These are phyloP conservation scores for Sistotremastrum niveocremeum DNA, from an alignment of 768 basidiomycete genomes.

Conservation along the genomic window DNA sequence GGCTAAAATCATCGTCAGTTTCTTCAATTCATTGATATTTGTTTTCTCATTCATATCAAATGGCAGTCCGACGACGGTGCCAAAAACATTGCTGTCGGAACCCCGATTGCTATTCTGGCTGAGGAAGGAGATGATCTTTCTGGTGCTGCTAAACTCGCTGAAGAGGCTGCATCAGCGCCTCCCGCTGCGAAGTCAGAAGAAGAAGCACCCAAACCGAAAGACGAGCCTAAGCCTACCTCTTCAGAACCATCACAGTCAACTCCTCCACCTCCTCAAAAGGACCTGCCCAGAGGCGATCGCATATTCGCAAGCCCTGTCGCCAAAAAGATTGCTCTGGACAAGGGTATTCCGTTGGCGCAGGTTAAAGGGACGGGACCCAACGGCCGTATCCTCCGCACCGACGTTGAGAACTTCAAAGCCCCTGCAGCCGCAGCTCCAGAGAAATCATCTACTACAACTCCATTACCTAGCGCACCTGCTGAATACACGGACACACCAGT, in stretches of 20 bases:
- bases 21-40: not conserved
- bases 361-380: conserved; percentile 90
- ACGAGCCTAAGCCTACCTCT: conserved; percentile 19
- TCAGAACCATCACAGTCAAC: conserved; percentile 20
- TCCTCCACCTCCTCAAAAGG: conserved; percentile 32
- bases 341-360: conserved; percentile 78
- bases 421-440: conserved; percentile 29
- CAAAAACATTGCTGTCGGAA: conserved; percentile 80
- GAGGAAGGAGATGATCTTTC: conserved; percentile 95
- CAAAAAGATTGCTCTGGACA: conserved; percentile 92
- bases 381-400: conserved; percentile 88
- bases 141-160: conserved; percentile 59
- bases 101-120: conserved; percentile 78
- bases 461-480: conserved; percentile 35
- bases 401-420: conserved; percentile 82
- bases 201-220: conserved; percentile 28
- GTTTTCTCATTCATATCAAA: not conserved
- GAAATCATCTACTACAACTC: conserved; percentile 29
- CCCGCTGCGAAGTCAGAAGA: conserved; percentile 24
- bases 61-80: conserved; percentile 65
- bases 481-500: conserved; percentile 86
- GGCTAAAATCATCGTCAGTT: conserved; percentile 87
- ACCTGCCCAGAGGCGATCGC: conserved; percentile 55
- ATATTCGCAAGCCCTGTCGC: conserved; percentile 95
- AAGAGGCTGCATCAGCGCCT: conserved; percentile 39